Base-by-base conservation (phyloP, 2,329 filamentous ascomycete genomes). In the Fusarium hainanense region DNA sequence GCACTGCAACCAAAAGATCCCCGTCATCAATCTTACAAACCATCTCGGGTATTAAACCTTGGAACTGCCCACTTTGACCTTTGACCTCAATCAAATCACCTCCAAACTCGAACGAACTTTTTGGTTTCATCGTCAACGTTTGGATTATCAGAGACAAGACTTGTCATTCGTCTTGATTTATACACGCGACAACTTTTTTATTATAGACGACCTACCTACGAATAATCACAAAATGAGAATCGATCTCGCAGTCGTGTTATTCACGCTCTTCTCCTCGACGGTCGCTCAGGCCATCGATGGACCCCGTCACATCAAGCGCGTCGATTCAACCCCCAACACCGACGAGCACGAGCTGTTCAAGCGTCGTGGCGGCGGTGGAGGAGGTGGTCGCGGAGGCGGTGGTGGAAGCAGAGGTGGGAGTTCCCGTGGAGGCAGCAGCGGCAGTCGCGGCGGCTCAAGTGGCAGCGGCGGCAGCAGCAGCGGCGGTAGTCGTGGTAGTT, bases 281-380 rank as follows among this genome's bases (percentile, higher is more conserved):
- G 59, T 70, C n/a, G 74, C 77, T n/a, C 68, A 66, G 10, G 73
- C 59, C 54, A 58, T 78, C 44, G 60, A 75, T 21, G 56, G 40
- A 16, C 69, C 71, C 42, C 73, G 70, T 23, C 59, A 73, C 63
- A 61, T 75, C 55, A 71, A 72, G 28, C 74, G 69, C 61, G 62
- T 69, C 21, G 76, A 75, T 34, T 50, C 72, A 11, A 54, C 63
- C 13, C 69, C 75, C 10, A 68, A 71, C 40, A 55, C 67, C 27
- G 72, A 79, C 28, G 74, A 78, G 55, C 77, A 84, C 55, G 82
- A 88, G 32, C 77, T 90, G 23, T 89, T 83, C 81, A 89, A 88
- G 81, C 84, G 88, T 68, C 87, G 87, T 72, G 88, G 88, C 37
- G 88, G 88, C 49, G 88, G 88, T 9, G 86, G 86, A 11, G 79